These are phyloP conservation scores for Nelumbo lutea DNA, from an alignment of 164 flowering plant genomes.

Conservation along the genomic window DNA sequence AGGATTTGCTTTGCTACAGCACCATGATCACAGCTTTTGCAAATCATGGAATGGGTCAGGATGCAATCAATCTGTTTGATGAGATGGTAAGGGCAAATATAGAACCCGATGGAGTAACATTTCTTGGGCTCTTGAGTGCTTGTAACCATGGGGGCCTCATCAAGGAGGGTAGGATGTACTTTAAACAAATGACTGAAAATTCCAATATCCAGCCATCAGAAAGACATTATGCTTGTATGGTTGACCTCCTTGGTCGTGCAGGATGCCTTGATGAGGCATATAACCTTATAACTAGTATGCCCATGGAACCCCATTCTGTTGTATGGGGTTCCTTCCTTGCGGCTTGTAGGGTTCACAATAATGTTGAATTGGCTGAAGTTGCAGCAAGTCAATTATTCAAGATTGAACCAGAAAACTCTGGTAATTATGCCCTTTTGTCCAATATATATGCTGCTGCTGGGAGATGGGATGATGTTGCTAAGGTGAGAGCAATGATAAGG, in stretches of 20 bases:
- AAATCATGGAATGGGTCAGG: constrained; percentile 30
- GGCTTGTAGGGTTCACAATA: constrained; percentile 32
- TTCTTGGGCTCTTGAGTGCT: constrained; percentile 36
- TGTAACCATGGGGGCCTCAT: constrained; percentile 45
- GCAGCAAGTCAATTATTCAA: constrained; percentile 33
- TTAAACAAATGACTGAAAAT: constrained; percentile 31
- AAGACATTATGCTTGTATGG: constrained; percentile 35
- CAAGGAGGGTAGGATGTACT: constrained; percentile 30
- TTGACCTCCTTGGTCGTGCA: constrained; percentile 42
- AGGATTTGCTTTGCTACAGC: constrained; percentile 35
- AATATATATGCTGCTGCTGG: constrained; percentile 34
- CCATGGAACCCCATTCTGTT: constrained; percentile 25
- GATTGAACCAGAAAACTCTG: constrained; percentile 43
- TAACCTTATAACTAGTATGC: constrained; percentile 27
- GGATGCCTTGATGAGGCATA: constrained; percentile 34
- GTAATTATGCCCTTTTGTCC: constrained; percentile 34
- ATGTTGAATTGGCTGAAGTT: constrained; percentile 33
- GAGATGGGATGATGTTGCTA: constrained; percentile 33
- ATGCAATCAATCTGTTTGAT: constrained; percentile 31
- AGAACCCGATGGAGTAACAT: constrained; percentile 35
- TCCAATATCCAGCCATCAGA: constrained; percentile 30
- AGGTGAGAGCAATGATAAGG: constrained; percentile 36
- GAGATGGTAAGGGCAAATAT: constrained; percentile 26
- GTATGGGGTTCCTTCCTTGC: constrained; percentile 45
- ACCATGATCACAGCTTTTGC: constrained; percentile 44